These are phyloP conservation scores for Claviceps quebecensis DNA, from an alignment of 2,329 filamentous ascomycete genomes.

Conservation along the genomic window DNA sequence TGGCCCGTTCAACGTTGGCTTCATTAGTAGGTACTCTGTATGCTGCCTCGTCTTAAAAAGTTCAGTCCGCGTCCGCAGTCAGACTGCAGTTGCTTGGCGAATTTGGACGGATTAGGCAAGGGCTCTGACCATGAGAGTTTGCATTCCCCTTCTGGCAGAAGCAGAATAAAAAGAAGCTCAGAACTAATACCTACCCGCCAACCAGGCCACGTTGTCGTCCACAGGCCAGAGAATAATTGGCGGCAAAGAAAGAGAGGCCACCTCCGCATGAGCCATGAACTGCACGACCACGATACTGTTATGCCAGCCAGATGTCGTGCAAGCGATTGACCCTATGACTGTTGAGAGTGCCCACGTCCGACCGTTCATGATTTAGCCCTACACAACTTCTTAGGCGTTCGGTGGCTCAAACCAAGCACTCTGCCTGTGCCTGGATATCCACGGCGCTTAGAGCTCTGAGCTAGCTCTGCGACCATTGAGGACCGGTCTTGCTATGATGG, in stretches of 20 bases:
- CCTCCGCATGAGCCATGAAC: constrained; percentile 10
- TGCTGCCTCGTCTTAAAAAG: neutral
- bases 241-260: neutral
- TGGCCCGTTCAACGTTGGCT: neutral
- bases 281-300: constrained; percentile 1
- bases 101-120: neutral
- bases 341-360: neutral
- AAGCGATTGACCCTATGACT: constrained; percentile 8
- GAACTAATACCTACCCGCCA: neutral
- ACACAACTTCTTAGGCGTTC: neutral
- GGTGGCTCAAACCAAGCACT: neutral
- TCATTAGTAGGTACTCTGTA: neutral
- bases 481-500: neutral
- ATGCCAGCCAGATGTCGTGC: constrained; percentile 11
- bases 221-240: neutral
- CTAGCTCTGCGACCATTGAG: constrained; percentile 3
- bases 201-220: neutral
- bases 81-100: neutral
- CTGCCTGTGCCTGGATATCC: neutral
- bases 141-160: neutral
- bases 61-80: too few species aligned
- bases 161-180: too few species aligned
- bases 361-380: neutral
- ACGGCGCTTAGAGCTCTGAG: constrained; percentile 7
- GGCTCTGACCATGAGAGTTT: neutral